Conservation (phyloP, 495 filamentous ascomycete genomes). For the Apiosordaria backusii region DNA sequence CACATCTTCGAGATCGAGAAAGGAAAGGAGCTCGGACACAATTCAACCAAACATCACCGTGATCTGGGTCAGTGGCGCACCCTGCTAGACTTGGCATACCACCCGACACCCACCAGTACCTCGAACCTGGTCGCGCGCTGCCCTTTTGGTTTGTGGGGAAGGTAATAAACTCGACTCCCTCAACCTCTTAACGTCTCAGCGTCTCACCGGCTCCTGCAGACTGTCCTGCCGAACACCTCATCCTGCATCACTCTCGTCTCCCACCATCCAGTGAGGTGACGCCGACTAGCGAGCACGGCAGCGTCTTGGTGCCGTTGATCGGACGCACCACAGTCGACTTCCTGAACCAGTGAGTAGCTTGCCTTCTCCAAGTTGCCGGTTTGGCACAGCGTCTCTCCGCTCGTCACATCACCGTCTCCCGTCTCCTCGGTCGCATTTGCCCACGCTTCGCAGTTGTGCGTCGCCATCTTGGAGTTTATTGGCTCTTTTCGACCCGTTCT, state of each 20-base stretch:
- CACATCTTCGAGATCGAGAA: background rate
- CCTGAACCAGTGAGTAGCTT: background rate
- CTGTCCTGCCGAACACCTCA: slow-evolving; percentile 24
- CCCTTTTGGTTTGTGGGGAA: background rate
- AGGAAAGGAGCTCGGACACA: background rate
- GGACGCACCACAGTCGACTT: background rate
- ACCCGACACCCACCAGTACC: background rate
- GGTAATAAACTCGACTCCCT: slow-evolving; percentile 8
- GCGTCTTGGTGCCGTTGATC: slow-evolving; percentile 10
- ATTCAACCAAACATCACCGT: background rate
- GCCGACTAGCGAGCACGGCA: slow-evolving; percentile 22
- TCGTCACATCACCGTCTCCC: background rate
- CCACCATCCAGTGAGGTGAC: slow-evolving; percentile 18
- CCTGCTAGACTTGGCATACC: slow-evolving; percentile 10
- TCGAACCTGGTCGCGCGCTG: background rate
- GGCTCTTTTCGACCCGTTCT: background rate
- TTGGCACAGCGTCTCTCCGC: background rate
- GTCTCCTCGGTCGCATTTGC: background rate
- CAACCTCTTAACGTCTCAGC: slow-evolving; percentile 22
- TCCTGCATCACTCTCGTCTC: slow-evolving; percentile 22
- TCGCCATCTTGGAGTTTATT: background rate
- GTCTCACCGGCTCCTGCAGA: slow-evolving; percentile 28
- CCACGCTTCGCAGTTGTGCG: background rate
- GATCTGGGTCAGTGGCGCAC: background rate
- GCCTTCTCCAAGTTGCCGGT: background rate